A percentile compares a stretch with the other conserved stretches of the same genome.
Evolutionary conservation across 2,329 filamentous ascomycete species (phyloP).

Genomic region (Scytalidium sp.): DNA sequence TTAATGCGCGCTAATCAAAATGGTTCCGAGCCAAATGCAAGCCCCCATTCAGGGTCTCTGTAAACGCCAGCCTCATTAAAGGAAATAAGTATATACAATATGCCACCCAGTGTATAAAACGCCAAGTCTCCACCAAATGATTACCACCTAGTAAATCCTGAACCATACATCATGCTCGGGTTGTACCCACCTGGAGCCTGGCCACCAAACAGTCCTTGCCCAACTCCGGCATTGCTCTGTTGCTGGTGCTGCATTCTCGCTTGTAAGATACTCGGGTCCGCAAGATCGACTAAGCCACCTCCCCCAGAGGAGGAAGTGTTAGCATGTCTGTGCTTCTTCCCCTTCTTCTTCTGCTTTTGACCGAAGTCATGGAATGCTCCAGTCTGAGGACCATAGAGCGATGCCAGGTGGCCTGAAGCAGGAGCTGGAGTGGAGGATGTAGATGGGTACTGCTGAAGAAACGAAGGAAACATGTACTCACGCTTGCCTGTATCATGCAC

Average conservation of each 20-base stretch:
- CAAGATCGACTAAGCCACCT: conserved; percentile 99
- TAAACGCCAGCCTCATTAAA: conserved; percentile 26
- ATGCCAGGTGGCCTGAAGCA: conserved; percentile 86
- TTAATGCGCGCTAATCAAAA: conserved; percentile 46
- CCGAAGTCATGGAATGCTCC: conserved; percentile 87
- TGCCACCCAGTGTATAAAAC: conserved; percentile 16
- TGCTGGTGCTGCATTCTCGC: conserved; percentile 90
- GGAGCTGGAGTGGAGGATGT: conserved; percentile 79
- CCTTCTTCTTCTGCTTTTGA: conserved; percentile 99
- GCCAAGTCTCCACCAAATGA: conserved; percentile 18
- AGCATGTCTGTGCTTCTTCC: conserved; percentile 99
- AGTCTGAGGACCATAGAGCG: conserved; percentile 85
- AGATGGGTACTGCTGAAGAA: conserved; percentile 82
- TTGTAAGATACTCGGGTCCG: conserved; percentile 99
- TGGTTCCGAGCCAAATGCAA: conserved; percentile 28
- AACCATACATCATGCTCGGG: conserved; percentile 77
- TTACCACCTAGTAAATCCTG: conserved; percentile 69
- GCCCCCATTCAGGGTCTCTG: conserved; percentile 23
- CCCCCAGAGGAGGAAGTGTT: conserved; percentile 99
- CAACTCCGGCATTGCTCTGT: conserved; percentile 77
- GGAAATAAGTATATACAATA: conserved; percentile 30
- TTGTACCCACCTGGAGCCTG: conserved; percentile 95
- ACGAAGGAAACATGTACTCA: conserved; percentile 96
- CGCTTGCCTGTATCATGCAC: conserved; percentile 88
- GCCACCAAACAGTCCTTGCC: conserved; percentile 86